These are phyloP conservation scores for Diaporthe vaccinii DNA, from an alignment of 2,329 filamentous ascomycete genomes.

Conservation along the genomic window DNA sequence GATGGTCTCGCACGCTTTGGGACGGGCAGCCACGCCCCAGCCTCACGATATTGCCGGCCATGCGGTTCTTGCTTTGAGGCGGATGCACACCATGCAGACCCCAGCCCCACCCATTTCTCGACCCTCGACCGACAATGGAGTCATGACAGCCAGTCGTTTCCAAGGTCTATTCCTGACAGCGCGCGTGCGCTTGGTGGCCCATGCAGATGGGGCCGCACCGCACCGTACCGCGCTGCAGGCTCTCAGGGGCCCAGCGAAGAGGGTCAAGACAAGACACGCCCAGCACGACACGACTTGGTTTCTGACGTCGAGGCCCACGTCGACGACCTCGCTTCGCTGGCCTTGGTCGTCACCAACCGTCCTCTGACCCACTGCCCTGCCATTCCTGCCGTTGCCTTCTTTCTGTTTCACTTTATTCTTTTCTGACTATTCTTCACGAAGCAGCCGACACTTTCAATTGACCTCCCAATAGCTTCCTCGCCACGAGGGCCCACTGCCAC, in stretches of 20 bases:
- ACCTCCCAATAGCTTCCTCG: neutral
- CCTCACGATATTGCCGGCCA: constrained; percentile 34
- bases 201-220: constrained; percentile 24
- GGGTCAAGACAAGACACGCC: constrained; percentile 19
- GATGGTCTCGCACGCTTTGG: constrained; percentile 1
- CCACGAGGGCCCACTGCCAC: constrained; percentile 32
- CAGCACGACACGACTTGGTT: constrained; percentile 24
- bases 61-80: neutral
- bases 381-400: constrained; percentile 20
- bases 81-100: constrained; percentile 9
- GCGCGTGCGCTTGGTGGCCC: constrained; percentile 12
- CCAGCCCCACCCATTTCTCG: constrained; percentile 36
- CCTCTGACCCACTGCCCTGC: constrained; percentile 17
- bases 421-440: neutral
- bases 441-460: neutral
- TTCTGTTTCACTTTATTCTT: neutral
- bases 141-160: constrained; percentile 37
- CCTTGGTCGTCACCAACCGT: constrained; percentile 23
- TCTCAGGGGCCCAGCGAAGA: constrained; percentile 20
- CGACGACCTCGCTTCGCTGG: constrained; percentile 38
- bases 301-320: constrained; percentile 40
- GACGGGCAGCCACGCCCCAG: constrained; percentile 34
- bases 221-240: constrained; percentile 18
- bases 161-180: constrained; percentile 23
- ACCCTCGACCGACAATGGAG: constrained; percentile 32